Evolutionary conservation across 2,329 filamentous ascomycete species (phyloP), one percentile per base, ranked within the genome.

Genomic region (Talaromyces sp.): DNA sequence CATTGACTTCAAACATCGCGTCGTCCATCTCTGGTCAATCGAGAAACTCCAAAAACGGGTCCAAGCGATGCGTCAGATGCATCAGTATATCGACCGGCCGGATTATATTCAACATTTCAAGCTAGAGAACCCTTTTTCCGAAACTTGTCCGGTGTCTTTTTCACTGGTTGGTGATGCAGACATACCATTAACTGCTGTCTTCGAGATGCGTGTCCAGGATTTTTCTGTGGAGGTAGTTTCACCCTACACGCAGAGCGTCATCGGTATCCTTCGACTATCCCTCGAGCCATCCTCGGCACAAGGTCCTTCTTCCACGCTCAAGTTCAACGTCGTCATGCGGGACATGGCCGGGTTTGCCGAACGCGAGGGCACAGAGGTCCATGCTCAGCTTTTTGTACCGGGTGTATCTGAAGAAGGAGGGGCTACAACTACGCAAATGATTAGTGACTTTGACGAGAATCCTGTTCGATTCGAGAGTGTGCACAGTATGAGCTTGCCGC

Each of bases 311-410:
- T 95, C 91, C 66, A 97, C 92, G 2, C 82, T 98, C 65, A 99
- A 98, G 75, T 99, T 99, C 81, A 99, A 98, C 72, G 93, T 98
- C 5, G 93, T 98, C 37, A 97, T 99, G 92, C 93, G 96, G 73
- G 93, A 98, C 74, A 87, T 99, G 80, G 81, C 95, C 41, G 95
- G 95, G 1, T 99, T 99, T 71, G 90, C 95, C 0, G 95, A 99
- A 79, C 88, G 94, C 68, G 95, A 99, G 80, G 95, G 95, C 15
- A 96, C 92, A 0, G 90, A 97, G 69, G 93, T 99, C 33, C 95
- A 99, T 77, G 95, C 93, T 1, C 93, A 98, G 78, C 86, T 99
- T n/a, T 98, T 97, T 74, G 89, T 99, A 43, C 92, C 95, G 6
- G 93, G 93, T 8, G 86, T 96, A 11, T 93, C 92, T 0, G 93